Evolutionary conservation across 148 eudicot genomes (phyloP).

Genomic region (Camellia japonica): DNA sequence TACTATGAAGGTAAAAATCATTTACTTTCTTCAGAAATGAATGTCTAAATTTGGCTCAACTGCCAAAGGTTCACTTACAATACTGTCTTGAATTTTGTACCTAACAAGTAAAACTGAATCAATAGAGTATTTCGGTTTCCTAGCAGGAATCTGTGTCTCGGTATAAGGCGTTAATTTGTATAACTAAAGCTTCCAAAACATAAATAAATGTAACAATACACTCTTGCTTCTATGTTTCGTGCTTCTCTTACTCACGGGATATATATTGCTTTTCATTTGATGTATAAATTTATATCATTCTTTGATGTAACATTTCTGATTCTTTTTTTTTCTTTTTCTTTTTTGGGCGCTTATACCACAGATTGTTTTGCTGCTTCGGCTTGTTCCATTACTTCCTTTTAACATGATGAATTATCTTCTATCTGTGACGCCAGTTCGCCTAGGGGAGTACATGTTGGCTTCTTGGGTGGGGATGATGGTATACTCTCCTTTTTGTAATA

Average conservation of each 20-base stretch:
- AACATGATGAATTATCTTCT: constrained; percentile 87
- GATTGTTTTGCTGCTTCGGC: constrained; percentile 89
- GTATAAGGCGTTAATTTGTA: not conserved
- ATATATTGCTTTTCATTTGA: not conserved
- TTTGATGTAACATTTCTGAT: constrained; percentile 7
- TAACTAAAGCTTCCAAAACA: not conserved
- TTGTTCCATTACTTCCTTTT: constrained; percentile 83
- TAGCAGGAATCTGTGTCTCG: not conserved
- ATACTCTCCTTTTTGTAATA: constrained; percentile 13
- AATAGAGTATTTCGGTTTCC: not conserved
- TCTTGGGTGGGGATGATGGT: constrained; percentile 98
- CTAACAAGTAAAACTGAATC: not conserved
- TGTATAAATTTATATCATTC: not conserved
- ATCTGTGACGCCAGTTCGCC: constrained; percentile 78
- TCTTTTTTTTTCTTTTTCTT: not conserved
- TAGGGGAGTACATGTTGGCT: constrained; percentile 75
- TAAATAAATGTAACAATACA: too few relatives aligned
- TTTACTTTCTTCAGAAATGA: not conserved
- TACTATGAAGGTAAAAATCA: not conserved
- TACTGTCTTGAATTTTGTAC: not conserved
- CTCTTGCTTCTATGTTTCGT: not conserved
- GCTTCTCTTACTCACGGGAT: not conserved
- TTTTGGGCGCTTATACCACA: constrained; percentile 20
- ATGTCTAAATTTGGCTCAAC: not conserved
- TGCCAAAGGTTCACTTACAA: not conserved